These are phyloP conservation scores for Pyrus communis DNA, from an alignment of 306 rosid species.

Conservation along the genomic window DNA sequence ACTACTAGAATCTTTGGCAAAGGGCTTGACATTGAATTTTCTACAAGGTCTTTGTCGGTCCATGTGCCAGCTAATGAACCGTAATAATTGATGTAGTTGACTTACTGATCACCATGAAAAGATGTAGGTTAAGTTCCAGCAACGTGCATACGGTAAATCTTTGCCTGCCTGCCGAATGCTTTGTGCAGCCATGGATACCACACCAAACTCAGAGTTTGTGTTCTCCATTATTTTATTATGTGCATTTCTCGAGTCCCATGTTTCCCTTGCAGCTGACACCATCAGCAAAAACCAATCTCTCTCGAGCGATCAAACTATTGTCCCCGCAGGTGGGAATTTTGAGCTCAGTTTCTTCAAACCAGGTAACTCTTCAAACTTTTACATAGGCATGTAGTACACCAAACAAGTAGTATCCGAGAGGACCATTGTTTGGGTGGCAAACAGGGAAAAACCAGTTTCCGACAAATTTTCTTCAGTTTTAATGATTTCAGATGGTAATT, in stretches of 20 bases:
- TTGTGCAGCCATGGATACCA: slow-evolving; percentile 17
- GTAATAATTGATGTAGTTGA: too few relatives aligned
- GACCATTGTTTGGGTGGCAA: slow-evolving; percentile 28
- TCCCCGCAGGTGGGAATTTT: slow-evolving; percentile 26
- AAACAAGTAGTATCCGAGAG: not conserved
- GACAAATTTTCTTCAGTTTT: slow-evolving; percentile 18
- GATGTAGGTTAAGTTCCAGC: too few relatives aligned
- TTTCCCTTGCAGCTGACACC: slow-evolving; percentile 25
- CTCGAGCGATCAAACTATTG: slow-evolving; percentile 47
- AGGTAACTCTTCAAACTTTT: slow-evolving; percentile 37
- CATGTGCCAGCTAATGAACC: too few relatives aligned
- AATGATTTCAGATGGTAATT: slow-evolving; percentile 20
- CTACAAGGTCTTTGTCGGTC: too few relatives aligned
- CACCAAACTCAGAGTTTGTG: slow-evolving; percentile 8
- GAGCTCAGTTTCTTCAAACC: slow-evolving; percentile 46
- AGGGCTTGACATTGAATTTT: too few relatives aligned
- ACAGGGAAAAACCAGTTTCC: slow-evolving; percentile 30
- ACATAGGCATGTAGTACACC: slow-evolving; percentile 54
- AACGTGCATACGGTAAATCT: too few relatives aligned
- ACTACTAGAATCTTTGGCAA: too few relatives aligned
- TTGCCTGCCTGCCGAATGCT: not conserved
- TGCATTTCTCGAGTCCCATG: not conserved
- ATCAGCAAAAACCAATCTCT: slow-evolving; percentile 39
- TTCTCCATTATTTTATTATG: not conserved
- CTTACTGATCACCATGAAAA: too few relatives aligned